Conservation (phyloP, 192 early-diverging fungal genomes). For the Backusella sp. region DNA sequence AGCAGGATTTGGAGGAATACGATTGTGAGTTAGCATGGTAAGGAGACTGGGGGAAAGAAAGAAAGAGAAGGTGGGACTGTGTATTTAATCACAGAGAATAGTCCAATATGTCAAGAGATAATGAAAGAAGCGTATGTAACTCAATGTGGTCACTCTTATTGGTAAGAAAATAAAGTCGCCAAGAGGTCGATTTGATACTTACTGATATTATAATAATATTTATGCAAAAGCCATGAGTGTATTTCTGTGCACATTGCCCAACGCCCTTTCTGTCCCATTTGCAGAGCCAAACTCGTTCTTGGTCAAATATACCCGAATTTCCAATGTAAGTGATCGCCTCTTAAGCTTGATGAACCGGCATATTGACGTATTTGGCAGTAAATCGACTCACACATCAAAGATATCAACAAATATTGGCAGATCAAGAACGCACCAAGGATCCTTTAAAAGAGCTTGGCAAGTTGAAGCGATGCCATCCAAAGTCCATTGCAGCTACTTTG, state of each 20-base stretch:
- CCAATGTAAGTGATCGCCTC: conserved; percentile 47
- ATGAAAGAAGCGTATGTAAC: conserved; percentile 77
- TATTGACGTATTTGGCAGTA: background rate
- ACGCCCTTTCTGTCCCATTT: conserved; percentile 68
- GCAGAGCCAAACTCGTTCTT: conserved; percentile 51
- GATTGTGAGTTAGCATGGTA: conserved; percentile 11
- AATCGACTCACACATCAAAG: background rate
- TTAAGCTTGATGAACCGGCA: background rate
- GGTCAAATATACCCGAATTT: conserved; percentile 87
- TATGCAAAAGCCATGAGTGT: conserved; percentile 57
- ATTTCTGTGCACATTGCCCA: conserved; percentile 65
- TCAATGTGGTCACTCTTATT: conserved; percentile 85
- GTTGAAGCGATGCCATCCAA: background rate
- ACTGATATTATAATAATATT: background rate
- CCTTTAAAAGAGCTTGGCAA: background rate
- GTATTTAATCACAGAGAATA: conserved; percentile 12
- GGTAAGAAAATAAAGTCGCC: conserved; percentile 35
- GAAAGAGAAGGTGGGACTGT: background rate
- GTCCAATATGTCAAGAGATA: conserved; percentile 74
- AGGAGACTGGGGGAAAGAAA: background rate
- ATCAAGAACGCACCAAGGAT: background rate
- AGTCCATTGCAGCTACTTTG: background rate
- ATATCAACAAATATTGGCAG: background rate
- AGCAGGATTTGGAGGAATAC: background rate
- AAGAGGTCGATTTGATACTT: too few relatives aligned